Conservation (phyloP, 2,329 filamentous ascomycete species). For the Blastomyces silverae region DNA sequence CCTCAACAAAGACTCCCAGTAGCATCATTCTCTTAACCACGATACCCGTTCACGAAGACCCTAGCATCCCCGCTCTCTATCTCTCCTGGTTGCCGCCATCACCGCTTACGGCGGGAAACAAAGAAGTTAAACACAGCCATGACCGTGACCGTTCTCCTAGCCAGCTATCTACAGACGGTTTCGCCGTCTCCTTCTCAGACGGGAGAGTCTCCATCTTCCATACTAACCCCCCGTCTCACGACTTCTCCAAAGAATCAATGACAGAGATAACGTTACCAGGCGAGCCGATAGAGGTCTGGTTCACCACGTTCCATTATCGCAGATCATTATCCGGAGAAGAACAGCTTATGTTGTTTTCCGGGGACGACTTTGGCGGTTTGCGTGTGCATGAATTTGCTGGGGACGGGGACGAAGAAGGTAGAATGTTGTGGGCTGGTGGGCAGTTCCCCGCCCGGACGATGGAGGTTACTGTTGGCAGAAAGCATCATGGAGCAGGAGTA, state of each 20-base stretch:
- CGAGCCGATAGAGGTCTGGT: constrained; percentile 39
- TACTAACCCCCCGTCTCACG: constrained; percentile 38
- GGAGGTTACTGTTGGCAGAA: constrained; percentile 43
- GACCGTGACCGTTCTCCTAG: background rate
- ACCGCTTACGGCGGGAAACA: constrained; percentile 16
- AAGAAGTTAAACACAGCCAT: constrained; percentile 23
- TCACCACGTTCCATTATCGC: constrained; percentile 26
- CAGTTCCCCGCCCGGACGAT: constrained; percentile 8
- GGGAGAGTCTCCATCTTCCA: constrained; percentile 56
- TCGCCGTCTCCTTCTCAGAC: constrained; percentile 66
- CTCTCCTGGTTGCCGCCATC: constrained; percentile 62
- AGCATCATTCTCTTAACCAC: constrained; percentile 37
- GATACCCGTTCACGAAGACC: constrained; percentile 47
- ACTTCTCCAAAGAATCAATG: constrained; percentile 41
- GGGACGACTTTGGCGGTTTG: constrained; percentile 36
- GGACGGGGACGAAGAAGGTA: constrained; percentile 14
- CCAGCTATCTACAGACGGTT: constrained; percentile 36
- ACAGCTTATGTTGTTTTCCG: constrained; percentile 33
- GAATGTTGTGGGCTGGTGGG: constrained; percentile 14
- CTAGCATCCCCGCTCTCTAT: constrained; percentile 59
- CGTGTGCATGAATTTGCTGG: constrained; percentile 29
- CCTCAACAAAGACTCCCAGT: constrained; percentile 17
- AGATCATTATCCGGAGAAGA: background rate
- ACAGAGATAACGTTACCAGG: constrained; percentile 67
- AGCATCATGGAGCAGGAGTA: constrained; percentile 71